Evolutionary conservation across 73 alveolate genomes (phyloP).

Genomic region (Paramecium caudatum): DNA sequence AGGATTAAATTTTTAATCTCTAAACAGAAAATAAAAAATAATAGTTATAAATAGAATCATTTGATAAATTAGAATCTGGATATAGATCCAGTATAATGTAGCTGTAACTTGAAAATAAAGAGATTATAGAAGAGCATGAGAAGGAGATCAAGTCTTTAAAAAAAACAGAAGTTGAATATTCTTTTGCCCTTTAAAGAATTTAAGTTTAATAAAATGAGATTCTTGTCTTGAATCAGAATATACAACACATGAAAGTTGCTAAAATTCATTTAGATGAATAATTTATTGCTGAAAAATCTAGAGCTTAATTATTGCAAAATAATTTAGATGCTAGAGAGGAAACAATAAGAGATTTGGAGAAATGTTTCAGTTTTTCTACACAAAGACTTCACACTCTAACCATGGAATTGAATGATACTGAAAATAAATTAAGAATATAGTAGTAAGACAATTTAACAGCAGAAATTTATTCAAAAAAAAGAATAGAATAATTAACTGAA

Average conservation of each 20-base stretch:
- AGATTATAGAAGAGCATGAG: constrained; percentile 16
- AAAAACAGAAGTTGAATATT: constrained; percentile 5
- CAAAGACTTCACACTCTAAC: constrained; percentile 19
- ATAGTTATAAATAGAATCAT: neutral
- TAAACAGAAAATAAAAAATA: constrained; percentile 21
- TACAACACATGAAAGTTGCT: neutral
- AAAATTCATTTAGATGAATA: constrained; percentile 27
- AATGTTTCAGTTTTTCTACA: constrained; percentile 6
- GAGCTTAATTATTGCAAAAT: neutral
- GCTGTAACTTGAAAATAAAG: neutral
- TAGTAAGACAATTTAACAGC: neutral
- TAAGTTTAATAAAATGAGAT: constrained; percentile 1
- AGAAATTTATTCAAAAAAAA: neutral
- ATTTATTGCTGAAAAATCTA: neutral
- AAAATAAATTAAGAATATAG: neutral
- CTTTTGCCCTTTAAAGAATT: neutral
- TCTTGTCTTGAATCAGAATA: neutral
- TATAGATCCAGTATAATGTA: constrained; percentile 14
- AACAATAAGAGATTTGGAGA: neutral
- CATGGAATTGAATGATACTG: neutral
- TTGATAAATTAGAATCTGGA: constrained; percentile 1
- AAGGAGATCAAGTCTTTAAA: neutral
- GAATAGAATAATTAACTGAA: neutral
- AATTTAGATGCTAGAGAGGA: constrained; percentile 5
- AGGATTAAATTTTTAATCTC: neutral